phyloP scores from a whole-genome alignment of 164 flowering plant genomes.

The Chloranthus sessilifolius region DNA sequence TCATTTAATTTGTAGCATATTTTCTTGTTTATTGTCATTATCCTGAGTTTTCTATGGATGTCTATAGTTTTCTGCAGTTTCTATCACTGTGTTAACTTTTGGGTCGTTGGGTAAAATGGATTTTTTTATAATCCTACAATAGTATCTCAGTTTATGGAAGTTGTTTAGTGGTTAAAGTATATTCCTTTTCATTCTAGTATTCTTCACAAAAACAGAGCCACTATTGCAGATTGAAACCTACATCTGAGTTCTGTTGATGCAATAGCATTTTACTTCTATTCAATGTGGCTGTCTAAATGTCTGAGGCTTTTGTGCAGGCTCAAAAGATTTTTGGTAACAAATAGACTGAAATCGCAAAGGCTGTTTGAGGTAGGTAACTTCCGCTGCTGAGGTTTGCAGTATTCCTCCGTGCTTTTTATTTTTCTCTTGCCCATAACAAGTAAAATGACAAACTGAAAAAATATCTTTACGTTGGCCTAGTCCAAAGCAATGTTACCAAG shows the following conservation, averaged over 20 bases:
- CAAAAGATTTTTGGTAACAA: constrained; percentile 90
- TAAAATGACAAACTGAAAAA: too few relatives aligned
- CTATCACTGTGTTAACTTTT: not conserved
- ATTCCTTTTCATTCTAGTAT: too few relatives aligned
- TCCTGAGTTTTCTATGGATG: not conserved
- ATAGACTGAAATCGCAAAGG: constrained; percentile 98
- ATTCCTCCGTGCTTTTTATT: not conserved
- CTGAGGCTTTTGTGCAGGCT: constrained; percentile 51
- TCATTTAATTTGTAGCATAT: too few relatives aligned
- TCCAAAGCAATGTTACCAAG: too few relatives aligned
- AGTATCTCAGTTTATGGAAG: not conserved
- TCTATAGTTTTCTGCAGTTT: not conserved
- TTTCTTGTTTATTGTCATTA: not conserved
- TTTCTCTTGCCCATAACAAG: too few relatives aligned
- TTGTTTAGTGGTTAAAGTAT: not conserved
- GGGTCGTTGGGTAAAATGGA: not conserved
- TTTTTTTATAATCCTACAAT: not conserved
- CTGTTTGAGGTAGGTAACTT: constrained; percentile 91
- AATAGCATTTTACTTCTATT: not conserved
- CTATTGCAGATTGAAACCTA: too few relatives aligned
- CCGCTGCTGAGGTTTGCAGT: too few relatives aligned
- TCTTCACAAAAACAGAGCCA: too few relatives aligned
- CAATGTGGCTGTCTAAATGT: constrained; percentile 10
- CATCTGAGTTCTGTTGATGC: too few relatives aligned
- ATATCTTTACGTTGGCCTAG: too few relatives aligned